Conservation (phyloP, 257 asterid species). For the Solanum chilense region DNA sequence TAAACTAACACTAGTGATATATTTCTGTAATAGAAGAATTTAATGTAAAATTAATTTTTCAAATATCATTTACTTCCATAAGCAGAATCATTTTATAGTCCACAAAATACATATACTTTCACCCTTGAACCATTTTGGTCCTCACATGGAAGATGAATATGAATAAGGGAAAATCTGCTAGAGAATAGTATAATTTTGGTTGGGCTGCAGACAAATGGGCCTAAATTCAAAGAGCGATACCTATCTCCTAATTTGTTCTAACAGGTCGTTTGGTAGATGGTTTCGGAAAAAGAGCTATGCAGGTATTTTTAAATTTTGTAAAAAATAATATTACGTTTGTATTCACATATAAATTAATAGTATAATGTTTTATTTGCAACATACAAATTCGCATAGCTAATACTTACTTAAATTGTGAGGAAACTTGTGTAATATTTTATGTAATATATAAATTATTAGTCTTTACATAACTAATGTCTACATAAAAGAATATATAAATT, state of each 20-base stretch:
- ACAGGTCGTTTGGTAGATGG: too few relatives aligned
- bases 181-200: not conserved
- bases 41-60: not conserved
- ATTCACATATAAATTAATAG: too few relatives aligned
- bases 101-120: too few relatives aligned
- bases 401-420: rapidly evolving
- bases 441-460: too few relatives aligned
- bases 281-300: too few relatives aligned
- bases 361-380: too few relatives aligned
- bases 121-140: not conserved
- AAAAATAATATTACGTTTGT: too few relatives aligned
- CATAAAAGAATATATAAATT: too few relatives aligned
- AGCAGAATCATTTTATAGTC: not conserved
- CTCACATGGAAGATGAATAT: not conserved
- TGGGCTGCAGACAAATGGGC: not conserved
- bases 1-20: not conserved
- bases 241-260: too few relatives aligned
- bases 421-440: too few relatives aligned
- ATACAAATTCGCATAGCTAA: rapidly evolving
- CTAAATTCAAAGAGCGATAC: not conserved
- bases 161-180: not conserved
- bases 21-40: not conserved
- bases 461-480: too few relatives aligned
- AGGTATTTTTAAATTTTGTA: too few relatives aligned
- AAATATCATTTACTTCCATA: not conserved